Evolutionary conservation across 768 basidiomycete genomes (phyloP).

Genomic region (Porpolomopsis calyptriformis): DNA sequence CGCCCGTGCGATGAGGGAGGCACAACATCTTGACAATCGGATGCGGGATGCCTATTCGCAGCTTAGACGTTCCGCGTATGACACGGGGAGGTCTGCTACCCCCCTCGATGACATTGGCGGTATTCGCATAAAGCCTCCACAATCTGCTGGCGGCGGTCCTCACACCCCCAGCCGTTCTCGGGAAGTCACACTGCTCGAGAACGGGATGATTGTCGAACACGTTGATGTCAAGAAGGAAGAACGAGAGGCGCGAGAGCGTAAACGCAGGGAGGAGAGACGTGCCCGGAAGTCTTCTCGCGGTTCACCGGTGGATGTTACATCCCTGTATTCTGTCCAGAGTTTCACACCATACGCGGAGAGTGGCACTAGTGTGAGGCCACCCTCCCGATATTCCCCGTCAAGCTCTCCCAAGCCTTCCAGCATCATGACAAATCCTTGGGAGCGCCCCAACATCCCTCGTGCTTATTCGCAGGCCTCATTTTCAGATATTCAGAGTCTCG

Average conservation of each 20-base stretch:
- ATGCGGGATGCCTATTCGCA: conserved; percentile 77
- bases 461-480: conserved; percentile 72
- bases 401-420: conserved; percentile 50
- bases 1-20: conserved; percentile 68
- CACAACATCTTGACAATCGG: conserved; percentile 60
- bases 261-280: conserved; percentile 58
- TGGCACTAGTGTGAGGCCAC: conserved; percentile 42
- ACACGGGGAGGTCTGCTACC: conserved; percentile 38
- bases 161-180: conserved; percentile 48
- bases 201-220: conserved; percentile 83
- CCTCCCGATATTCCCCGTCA: conserved; percentile 49
- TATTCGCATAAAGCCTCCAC: conserved; percentile 61
- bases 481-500: conserved; percentile 68
- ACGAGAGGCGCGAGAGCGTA: conserved; percentile 60
- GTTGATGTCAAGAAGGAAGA: conserved; percentile 77
- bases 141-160: conserved; percentile 28
- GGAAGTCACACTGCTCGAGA: conserved; percentile 74
- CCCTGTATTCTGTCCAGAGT: conserved; percentile 60
- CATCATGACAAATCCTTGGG: conserved; percentile 45
- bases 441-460: conserved; percentile 51
- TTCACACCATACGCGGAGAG: conserved; percentile 45
- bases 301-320: conserved; percentile 61
- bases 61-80: conserved; percentile 69
- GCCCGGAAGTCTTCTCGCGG: conserved; percentile 66
- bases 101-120: conserved; percentile 50